A percentile compares a stretch with the other conserved stretches of the same genome.
phyloP scores from a whole-genome alignment of 495 filamentous ascomycete genomes.

The Physcia stellaris region DNA sequence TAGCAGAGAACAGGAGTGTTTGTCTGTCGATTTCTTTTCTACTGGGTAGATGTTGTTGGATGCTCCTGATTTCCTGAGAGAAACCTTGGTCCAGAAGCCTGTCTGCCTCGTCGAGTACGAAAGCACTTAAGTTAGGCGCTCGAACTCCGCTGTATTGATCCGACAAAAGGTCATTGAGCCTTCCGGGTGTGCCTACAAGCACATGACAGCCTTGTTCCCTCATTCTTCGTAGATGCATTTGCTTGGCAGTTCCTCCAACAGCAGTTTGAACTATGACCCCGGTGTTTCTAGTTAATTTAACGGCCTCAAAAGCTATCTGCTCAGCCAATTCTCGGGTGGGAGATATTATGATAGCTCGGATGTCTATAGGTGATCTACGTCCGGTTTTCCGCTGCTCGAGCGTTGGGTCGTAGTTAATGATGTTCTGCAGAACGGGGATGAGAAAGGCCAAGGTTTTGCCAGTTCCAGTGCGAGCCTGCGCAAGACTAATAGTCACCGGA shows the following conservation, averaged over 20 bases:
- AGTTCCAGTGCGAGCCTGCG: constrained; percentile 78
- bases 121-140: constrained; percentile 57
- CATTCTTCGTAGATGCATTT: constrained; percentile 43
- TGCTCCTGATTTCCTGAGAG: constrained; percentile 56
- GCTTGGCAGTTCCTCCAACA: constrained; percentile 78
- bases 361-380: constrained; percentile 42
- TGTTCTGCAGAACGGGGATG: constrained; percentile 58
- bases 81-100: constrained; percentile 86
- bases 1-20: constrained; percentile 89
- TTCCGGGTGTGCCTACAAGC: constrained; percentile 81
- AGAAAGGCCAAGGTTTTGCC: constrained; percentile 82
- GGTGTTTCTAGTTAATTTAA: constrained; percentile 50
- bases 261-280: constrained; percentile 68
- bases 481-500: constrained; percentile 44
- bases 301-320: constrained; percentile 79
- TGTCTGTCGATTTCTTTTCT: constrained; percentile 53
- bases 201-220: constrained; percentile 71
- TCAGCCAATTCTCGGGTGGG: constrained; percentile 91
- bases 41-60: constrained; percentile 52
- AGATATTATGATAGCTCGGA: constrained; percentile 81
- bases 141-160: constrained; percentile 51
- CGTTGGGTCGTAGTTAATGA: constrained; percentile 44
- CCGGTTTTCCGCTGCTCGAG: constrained; percentile 24
- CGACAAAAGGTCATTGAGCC: constrained; percentile 69
- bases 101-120: constrained; percentile 93